Percentiles rank a stretch among this genome's conserved stretches.
Evolutionary conservation across 345 rosid genomes (phyloP).

Genomic region (Populus ilicifolia): DNA sequence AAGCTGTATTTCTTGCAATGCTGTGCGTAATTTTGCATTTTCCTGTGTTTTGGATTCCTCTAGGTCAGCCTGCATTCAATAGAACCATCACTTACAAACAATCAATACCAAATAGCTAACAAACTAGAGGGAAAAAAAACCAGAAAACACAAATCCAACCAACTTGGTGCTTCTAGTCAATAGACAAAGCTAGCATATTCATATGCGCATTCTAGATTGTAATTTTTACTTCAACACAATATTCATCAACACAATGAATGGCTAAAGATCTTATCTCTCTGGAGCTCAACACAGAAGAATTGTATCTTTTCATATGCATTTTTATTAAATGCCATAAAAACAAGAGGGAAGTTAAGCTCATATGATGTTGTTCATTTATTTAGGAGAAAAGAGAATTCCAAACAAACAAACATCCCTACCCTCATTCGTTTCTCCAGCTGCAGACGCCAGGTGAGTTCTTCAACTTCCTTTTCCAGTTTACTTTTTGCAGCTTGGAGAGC

Average conservation of each 20-base stretch:
- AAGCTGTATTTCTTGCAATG: constrained; percentile 27
- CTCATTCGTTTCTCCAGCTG: constrained; percentile 94
- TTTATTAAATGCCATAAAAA: not conserved
- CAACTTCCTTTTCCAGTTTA: constrained; percentile 95
- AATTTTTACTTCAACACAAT: not conserved
- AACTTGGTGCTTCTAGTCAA: not conserved
- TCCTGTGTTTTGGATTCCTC: constrained; percentile 94
- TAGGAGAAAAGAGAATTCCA: not conserved
- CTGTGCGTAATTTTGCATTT: constrained; percentile 61
- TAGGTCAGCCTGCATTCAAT: constrained; percentile 59
- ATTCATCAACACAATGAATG: not conserved
- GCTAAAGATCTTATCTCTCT: not conserved
- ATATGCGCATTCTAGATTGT: not conserved
- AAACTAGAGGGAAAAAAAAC: not conserved
- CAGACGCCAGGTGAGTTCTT: constrained; percentile 91
- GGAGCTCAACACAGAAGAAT: not conserved
- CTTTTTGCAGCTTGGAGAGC: constrained; percentile 96
- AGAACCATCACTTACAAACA: constrained; percentile 1
- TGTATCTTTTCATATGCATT: not conserved
- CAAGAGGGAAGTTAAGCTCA: not conserved
- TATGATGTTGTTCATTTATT: not conserved
- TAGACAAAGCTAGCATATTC: not conserved
- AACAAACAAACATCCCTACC: constrained; percentile 27
- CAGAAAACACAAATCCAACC: not conserved
- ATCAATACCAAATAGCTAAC: not conserved